Evolutionary conservation across 169 alveolate genomes (phyloP), one percentile per base, ranked within the genome.

Genomic region (Perkinsus marinus): DNA sequence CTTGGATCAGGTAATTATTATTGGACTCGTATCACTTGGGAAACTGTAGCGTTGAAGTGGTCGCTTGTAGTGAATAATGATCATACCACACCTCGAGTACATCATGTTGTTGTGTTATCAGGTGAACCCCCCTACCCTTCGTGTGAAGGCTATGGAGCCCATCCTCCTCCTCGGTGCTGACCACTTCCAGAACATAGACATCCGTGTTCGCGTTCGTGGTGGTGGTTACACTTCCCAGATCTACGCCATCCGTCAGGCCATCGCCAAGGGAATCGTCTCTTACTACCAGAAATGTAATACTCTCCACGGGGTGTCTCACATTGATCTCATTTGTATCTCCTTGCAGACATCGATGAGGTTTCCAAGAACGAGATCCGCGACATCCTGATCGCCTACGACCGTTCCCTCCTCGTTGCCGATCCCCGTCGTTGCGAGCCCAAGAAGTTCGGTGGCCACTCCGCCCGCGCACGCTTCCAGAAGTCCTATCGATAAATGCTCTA

Each of bases 361-460:
- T 95, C 99, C 90, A 98, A 98, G 95, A 97, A 96, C 94, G 98
- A 97, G 95, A 94, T 98, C 90, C 96, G 95, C 94, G 99, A 98
- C 95, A 95, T 96, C 90, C 97, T 99, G 89, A 96, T 98, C 94
- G 98, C 99, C 95, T 98, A 98, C 96, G 99, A 99, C 95, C 98
- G 99, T 94, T 97, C 99, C 92, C 97, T 99, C 93, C 96, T 99
- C 93, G 99, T 99, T 90, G 99, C 99, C 91, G 99, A 99, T 94
- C 99, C 99, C 92, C 98, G 99, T 94, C 97, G 99, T 94, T 97
- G 99, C 94, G 99, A 98, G 95, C 99, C 99, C 91, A 99, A 99
- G 99, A 98, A 99, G 96, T 99, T 97, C 95, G 99, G 99, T 57
- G 99, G 99, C 92, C 98, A 98, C 92, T 97, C 99, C 95, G 99